Conservation (phyloP, 805 yeast genomes). For the Starmerella bombicola region DNA sequence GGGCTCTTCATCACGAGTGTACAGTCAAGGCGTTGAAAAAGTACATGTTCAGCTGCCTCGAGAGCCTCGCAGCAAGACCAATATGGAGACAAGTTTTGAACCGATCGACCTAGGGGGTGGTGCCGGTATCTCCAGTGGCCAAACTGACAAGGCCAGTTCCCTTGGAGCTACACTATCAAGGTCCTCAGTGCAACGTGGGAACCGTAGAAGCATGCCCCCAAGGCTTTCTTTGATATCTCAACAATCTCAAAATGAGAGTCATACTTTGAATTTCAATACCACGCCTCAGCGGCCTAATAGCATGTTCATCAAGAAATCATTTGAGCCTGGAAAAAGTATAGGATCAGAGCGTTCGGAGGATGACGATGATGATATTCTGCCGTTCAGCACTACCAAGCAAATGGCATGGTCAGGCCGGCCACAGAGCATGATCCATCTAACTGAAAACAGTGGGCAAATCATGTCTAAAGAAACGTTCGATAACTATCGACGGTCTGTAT, state of each 20-base stretch:
- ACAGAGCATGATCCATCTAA: constrained; percentile 9
- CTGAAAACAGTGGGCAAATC: constrained; percentile 16
- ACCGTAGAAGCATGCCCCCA: no score
- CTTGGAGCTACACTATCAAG: no score
- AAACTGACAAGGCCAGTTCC: no score
- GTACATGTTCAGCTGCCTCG: no score
- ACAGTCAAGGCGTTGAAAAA: no score
- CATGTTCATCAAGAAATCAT: constrained; percentile 4
- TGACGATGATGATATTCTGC: constrained; percentile 23
- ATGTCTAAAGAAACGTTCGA: constrained; percentile 23
- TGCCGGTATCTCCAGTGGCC: no score
- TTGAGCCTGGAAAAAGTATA: not conserved
- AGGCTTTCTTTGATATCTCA: not conserved
- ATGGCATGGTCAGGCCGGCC: constrained; percentile 19
- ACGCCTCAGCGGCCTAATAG: constrained; percentile 1
- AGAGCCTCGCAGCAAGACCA: no score
- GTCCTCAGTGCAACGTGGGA: no score
- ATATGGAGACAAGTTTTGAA: no score
- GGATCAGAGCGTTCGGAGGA: constrained; percentile 1
- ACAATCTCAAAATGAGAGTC: not conserved
- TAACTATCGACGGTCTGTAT: constrained; percentile 21
- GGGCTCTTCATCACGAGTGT: no score
- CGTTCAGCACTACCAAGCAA: constrained; percentile 22
- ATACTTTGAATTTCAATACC: not conserved
- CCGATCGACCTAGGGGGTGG: no score